These are phyloP conservation scores for Boletus pseudo-olivaceus DNA, from an alignment of 768 basidiomycete genomes.

Conservation along the genomic window DNA sequence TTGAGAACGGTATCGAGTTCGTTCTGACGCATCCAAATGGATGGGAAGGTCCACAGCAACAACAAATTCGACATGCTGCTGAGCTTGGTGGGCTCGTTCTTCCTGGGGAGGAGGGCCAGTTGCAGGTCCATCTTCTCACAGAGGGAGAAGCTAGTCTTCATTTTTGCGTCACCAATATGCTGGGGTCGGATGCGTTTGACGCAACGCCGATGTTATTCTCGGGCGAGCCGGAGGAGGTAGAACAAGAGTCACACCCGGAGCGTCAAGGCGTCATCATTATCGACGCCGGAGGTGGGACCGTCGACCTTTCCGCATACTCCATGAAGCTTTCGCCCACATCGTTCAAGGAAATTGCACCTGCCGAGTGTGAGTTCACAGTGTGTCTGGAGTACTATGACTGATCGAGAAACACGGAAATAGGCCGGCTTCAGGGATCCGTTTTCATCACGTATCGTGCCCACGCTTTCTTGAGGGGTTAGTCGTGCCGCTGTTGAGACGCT, in stretches of 20 bases:
- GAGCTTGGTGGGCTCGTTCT: conserved; percentile 48
- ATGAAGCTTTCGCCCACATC: conserved; percentile 37
- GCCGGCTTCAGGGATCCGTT: conserved; percentile 38
- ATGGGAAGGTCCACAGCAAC: conserved; percentile 59
- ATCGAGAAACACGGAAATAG: conserved; percentile 15
- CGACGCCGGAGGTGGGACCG: conserved; percentile 46
- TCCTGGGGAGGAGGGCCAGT: conserved; percentile 33
- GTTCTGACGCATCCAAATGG: conserved; percentile 61
- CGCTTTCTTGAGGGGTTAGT: conserved; percentile 31
- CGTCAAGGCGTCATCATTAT: conserved; percentile 40
- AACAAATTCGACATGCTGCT: conserved; percentile 48
- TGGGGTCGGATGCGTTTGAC: conserved; percentile 31
- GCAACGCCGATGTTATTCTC: conserved; percentile 4
- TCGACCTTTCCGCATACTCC: conserved; percentile 39
- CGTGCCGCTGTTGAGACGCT: neutral
- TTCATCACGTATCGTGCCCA: conserved; percentile 33
- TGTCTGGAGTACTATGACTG: neutral
- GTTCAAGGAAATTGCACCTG: conserved; percentile 35
- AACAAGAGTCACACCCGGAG: conserved; percentile 9
- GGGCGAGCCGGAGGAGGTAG: conserved; percentile 20
- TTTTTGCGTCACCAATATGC: conserved; percentile 48
- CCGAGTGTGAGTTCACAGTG: conserved; percentile 25
- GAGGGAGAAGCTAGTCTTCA: conserved; percentile 57
- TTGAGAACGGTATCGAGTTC: conserved; percentile 43
- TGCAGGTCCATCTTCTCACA: conserved; percentile 50